These are phyloP conservation scores for Ramaria sp. DNA, from an alignment of 768 basidiomycete species.

Conservation along the genomic window DNA sequence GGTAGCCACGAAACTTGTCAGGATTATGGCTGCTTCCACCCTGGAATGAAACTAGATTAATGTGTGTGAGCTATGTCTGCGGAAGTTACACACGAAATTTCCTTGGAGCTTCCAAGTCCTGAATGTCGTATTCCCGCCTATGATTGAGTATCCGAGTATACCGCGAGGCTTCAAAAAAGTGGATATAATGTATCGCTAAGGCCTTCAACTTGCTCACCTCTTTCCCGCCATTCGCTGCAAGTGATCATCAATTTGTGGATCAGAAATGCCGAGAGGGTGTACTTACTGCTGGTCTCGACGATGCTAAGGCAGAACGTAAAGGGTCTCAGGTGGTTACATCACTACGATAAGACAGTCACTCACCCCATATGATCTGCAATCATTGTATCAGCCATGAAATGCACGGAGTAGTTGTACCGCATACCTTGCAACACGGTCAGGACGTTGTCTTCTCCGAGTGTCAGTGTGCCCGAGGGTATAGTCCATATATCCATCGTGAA, in stretches of 20 bases:
- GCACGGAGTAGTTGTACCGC: conserved; percentile 1
- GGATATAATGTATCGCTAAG: background rate
- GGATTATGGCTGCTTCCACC: conserved; percentile 30
- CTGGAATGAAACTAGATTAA: conserved; percentile 21
- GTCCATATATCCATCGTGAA: conserved; percentile 31
- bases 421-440: conserved; percentile 39
- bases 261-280: background rate
- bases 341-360: conserved; percentile 22
- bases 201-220: conserved; percentile 15
- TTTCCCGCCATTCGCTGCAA: conserved; percentile 37
- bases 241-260: too few species aligned
- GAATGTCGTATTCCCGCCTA: conserved; percentile 30
- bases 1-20: conserved; percentile 40
- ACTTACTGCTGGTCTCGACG: conserved; percentile 36
- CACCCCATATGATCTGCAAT: conserved; percentile 40
- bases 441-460: conserved; percentile 30
- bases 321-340: background rate
- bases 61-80: conserved; percentile 14
- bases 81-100: conserved; percentile 33
- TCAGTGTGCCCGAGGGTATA: conserved; percentile 26
- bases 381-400: background rate
- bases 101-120: conserved; percentile 41
- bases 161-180: conserved; percentile 25
- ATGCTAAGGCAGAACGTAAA: conserved; percentile 21
- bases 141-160: conserved; percentile 33